A percentile compares a stretch with the other conserved stretches of the same genome.
Conservation (phyloP, 2,329 filamentous ascomycete species). For the Penicillium sp. region DNA sequence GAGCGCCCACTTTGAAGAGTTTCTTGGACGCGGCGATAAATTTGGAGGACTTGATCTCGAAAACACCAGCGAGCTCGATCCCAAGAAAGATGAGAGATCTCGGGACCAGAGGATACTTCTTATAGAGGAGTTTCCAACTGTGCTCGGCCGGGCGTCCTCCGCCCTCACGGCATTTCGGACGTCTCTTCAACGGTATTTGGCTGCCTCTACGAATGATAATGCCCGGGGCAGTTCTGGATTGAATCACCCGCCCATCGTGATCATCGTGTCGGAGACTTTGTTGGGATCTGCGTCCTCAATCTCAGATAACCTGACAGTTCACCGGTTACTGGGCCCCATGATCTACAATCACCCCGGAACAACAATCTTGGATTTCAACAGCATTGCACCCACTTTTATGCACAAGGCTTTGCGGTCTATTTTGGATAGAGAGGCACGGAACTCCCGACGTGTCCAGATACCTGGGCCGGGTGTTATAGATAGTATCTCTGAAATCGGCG, state of each 20-base stretch:
- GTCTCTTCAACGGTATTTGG: constrained; percentile 70
- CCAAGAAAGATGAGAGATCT: constrained; percentile 1
- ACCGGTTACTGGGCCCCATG: constrained; percentile 82
- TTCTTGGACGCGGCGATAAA: constrained; percentile 75
- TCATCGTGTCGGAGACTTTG: constrained; percentile 89
- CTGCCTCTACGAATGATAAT: constrained; percentile 61
- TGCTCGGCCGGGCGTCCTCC: constrained; percentile 64
- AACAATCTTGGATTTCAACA: constrained; percentile 85
- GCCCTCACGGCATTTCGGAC: constrained; percentile 69
- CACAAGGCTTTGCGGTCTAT: constrained; percentile 79
- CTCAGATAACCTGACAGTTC: constrained; percentile 88
- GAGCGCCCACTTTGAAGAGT: constrained; percentile 85
- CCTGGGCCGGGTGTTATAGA: constrained; percentile 78
- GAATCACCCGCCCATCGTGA: constrained; percentile 69
- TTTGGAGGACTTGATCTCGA: constrained; percentile 68
- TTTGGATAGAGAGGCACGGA: constrained; percentile 78
- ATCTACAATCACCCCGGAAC: constrained; percentile 78
- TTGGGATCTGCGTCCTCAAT: constrained; percentile 80
- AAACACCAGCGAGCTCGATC: constrained; percentile 3
- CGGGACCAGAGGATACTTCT: constrained; percentile 60
- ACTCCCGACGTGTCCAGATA: constrained; percentile 70
- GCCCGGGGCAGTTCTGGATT: constrained; percentile 29
- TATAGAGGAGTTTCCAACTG: constrained; percentile 79
- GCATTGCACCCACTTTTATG: constrained; percentile 81
- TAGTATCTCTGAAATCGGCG: constrained; percentile 78